A percentile compares a stretch with the other conserved stretches of the same genome.
These are phyloP conservation scores for Paraphoma chrysanthemicola DNA, from an alignment of 2,329 filamentous ascomycete species.

Conservation along the genomic window DNA sequence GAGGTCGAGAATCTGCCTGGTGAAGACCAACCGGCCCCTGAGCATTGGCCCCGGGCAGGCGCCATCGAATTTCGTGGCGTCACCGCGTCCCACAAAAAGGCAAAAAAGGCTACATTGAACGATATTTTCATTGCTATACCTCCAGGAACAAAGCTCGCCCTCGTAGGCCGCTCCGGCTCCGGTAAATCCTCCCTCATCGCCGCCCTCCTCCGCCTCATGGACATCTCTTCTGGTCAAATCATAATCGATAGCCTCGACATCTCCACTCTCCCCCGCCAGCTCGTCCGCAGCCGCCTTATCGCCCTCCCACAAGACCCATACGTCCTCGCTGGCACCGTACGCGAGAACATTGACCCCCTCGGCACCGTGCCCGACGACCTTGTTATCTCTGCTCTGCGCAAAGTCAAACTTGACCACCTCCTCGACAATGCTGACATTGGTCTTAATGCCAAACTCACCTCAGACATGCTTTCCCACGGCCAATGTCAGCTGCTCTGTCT, in stretches of 20 bases:
- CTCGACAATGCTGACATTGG: slow-evolving; percentile 28
- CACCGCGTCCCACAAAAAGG: slow-evolving; percentile 5
- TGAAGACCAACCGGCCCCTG: slow-evolving; percentile 30
- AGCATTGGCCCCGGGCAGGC: slow-evolving; percentile 45
- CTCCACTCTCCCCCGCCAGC: slow-evolving; percentile 45
- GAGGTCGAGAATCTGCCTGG: slow-evolving; percentile 57
- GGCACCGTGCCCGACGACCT: slow-evolving; percentile 39
- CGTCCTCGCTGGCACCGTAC: slow-evolving; percentile 54
- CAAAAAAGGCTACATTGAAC: slow-evolving; percentile 8
- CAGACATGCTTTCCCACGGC: slow-evolving; percentile 68
- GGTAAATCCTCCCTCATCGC: slow-evolving; percentile 58
- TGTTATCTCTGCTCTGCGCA: slow-evolving; percentile 49
- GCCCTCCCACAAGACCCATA: slow-evolving; percentile 59
- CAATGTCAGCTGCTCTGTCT: slow-evolving; percentile 68
- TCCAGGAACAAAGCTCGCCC: slow-evolving; percentile 10
- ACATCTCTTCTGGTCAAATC: slow-evolving; percentile 50
- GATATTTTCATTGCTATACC: slow-evolving; percentile 9
- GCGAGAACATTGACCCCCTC: slow-evolving; percentile 56
- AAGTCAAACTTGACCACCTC: slow-evolving; percentile 50
- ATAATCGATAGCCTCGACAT: slow-evolving; percentile 58
- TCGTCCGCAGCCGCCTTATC: slow-evolving; percentile 52
- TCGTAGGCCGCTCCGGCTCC: slow-evolving; percentile 60
- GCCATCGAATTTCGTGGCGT: slow-evolving; percentile 14
- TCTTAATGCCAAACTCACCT: slow-evolving; percentile 23
- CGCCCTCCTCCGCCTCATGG: slow-evolving; percentile 54